phyloP scores from a whole-genome alignment of 2,329 filamentous ascomycete genomes.

The Paecilomyces fulvus region DNA sequence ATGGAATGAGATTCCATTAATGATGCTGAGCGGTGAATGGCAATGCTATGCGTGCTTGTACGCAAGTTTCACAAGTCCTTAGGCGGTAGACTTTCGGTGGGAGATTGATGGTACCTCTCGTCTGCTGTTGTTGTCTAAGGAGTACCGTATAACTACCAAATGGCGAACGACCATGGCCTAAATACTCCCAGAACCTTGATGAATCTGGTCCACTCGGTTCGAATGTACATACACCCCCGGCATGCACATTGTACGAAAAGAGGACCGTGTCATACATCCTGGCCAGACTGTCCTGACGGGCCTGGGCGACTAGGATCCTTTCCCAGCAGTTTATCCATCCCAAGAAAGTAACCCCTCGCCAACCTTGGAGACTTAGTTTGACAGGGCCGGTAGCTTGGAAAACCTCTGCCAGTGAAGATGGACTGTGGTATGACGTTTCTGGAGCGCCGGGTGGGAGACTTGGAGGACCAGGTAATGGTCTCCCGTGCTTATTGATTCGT shows the following conservation, averaged over 20 bases:
- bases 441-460: background rate
- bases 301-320: background rate
- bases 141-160: background rate
- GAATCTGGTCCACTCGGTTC: background rate
- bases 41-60: background rate
- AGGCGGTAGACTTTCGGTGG: background rate
- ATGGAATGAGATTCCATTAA: background rate
- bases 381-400: background rate
- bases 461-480: background rate
- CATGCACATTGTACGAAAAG: background rate
- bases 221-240: background rate
- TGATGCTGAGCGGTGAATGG: background rate
- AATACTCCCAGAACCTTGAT: background rate
- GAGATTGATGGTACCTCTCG: background rate
- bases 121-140: background rate
- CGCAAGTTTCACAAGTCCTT: background rate
- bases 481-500: background rate
- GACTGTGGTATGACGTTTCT: background rate
- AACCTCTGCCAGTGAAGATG: background rate
- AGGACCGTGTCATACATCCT: background rate
- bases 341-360: background rate
- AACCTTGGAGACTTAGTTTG: background rate
- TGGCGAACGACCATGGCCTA: background rate
- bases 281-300: background rate
- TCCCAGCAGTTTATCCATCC: background rate